A percentile compares a stretch with the other conserved stretches of the same genome.
phyloP scores from a whole-genome alignment of 805 yeast species.

The Zygoascus ofunaensis region DNA sequence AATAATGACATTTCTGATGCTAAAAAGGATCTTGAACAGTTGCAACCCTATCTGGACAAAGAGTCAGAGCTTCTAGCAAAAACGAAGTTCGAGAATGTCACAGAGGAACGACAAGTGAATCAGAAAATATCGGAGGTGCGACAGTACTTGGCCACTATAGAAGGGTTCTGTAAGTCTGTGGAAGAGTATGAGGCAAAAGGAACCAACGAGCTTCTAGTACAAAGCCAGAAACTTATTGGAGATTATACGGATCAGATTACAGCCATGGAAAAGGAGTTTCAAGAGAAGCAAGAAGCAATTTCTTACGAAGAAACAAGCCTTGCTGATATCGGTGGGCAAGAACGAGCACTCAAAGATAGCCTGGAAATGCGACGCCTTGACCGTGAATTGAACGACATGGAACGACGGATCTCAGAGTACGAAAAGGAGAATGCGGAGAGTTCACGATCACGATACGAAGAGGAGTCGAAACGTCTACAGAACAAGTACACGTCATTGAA shows the following conservation, averaged over 20 bases:
- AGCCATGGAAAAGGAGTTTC: constrained; percentile 17
- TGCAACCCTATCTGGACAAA: constrained; percentile 8
- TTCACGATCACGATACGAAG: constrained; percentile 52
- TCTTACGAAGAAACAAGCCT: constrained; percentile 34
- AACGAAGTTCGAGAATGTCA: constrained; percentile 9
- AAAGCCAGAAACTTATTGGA: constrained; percentile 23
- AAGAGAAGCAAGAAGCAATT: constrained; percentile 14
- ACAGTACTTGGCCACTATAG: background rate
- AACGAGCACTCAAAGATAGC: constrained; percentile 56
- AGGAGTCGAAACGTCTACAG: constrained; percentile 43
- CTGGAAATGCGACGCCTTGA: constrained; percentile 45
- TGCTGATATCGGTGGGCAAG: constrained; percentile 50
- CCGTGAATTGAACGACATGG: constrained; percentile 32
- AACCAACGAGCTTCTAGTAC: constrained; percentile 7
- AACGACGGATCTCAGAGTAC: constrained; percentile 35
- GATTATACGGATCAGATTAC: constrained; percentile 10
- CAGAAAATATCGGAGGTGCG: background rate
- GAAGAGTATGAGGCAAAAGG: constrained; percentile 10
- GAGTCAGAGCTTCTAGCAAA: constrained; percentile 6
- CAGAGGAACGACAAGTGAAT: constrained; percentile 7
- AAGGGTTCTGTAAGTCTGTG: constrained; percentile 7
- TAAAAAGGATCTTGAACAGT: constrained; percentile 3
- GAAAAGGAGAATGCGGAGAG: constrained; percentile 51
- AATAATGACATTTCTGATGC: constrained; percentile 9
- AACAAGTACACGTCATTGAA: constrained; percentile 45